These are phyloP conservation scores for Cercophora samala DNA, from an alignment of 495 filamentous ascomycete species.

Conservation along the genomic window DNA sequence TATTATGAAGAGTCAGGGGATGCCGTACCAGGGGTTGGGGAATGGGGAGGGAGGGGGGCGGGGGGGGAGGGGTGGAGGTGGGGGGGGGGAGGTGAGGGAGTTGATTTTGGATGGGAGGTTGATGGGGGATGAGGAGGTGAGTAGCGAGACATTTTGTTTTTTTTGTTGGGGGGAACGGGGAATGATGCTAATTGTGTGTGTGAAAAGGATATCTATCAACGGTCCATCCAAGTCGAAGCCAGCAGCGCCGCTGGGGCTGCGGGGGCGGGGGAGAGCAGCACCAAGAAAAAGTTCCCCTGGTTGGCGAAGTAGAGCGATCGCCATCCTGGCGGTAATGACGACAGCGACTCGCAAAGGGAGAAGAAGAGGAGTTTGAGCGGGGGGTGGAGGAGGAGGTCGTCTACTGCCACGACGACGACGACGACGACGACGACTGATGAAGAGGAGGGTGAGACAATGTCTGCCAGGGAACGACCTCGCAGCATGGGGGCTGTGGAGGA, in stretches of 20 bases:
- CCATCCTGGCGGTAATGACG: not conserved
- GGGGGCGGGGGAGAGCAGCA: conserved; percentile 32
- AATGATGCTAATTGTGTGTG: not conserved
- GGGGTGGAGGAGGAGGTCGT: no score
- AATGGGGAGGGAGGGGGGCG: conserved; percentile 54
- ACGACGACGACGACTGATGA: not conserved
- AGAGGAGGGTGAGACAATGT: no score
- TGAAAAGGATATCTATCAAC: conserved; percentile 58
- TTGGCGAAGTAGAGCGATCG: conserved; percentile 41
- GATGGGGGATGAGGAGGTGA: conserved; percentile 58
- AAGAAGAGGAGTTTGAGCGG: not conserved
- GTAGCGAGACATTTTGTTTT: conserved; percentile 23
- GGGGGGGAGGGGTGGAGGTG: conserved; percentile 48
- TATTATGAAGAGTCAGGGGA: conserved; percentile 85
- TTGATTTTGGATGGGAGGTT: conserved; percentile 67
- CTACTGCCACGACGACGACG: not conserved
- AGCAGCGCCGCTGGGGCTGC: conserved; percentile 25
- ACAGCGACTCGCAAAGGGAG: not conserved
- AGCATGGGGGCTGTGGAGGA: not conserved
- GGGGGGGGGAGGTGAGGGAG: conserved; percentile 45
- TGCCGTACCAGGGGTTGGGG: conserved; percentile 69
- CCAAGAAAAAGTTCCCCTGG: conserved; percentile 58
- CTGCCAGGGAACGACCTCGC: no score
- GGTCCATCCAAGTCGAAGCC: conserved; percentile 56
- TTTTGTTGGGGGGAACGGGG: not conserved